Percentiles rank a stretch among this genome's conserved stretches.
Conservation (phyloP, 306 rosid species). For the Castanea crenata region DNA sequence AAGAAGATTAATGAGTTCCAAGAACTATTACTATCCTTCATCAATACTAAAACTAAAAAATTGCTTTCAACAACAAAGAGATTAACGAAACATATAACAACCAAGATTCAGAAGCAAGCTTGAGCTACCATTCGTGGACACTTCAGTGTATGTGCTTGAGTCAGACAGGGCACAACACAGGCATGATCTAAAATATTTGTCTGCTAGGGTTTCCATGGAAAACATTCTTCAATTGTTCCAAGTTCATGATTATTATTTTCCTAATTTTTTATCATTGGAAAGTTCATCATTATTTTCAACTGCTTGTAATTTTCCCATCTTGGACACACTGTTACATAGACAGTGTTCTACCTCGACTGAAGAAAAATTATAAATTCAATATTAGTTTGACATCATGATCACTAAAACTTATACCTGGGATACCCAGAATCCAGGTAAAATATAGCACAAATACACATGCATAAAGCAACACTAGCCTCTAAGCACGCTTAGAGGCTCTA, state of each 20-base stretch:
- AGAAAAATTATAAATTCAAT: not conserved
- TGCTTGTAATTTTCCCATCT: not conserved
- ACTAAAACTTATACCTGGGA: not conserved
- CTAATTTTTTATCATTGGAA: too few species aligned
- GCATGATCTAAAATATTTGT: not conserved
- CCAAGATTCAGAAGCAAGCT: not conserved
- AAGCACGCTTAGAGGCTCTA: too few species aligned
- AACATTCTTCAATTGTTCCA: not conserved
- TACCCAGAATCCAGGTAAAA: not conserved
- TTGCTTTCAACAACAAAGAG: not conserved
- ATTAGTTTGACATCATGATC: not conserved
- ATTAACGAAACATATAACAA: not conserved
- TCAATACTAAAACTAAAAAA: not conserved
- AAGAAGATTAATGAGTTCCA: not conserved
- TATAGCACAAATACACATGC: not conserved
- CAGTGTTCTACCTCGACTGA: not conserved
- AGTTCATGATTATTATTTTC: not conserved
- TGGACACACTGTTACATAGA: not conserved
- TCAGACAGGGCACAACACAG: not conserved
- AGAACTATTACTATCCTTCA: not conserved
- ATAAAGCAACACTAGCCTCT: not conserved
- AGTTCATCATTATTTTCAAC: too few species aligned
- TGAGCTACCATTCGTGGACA: not conserved
- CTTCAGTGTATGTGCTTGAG: not conserved
- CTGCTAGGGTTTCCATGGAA: not conserved